phyloP scores from a whole-genome alignment of 257 asterid species.

The Scutellaria baicalensis region DNA sequence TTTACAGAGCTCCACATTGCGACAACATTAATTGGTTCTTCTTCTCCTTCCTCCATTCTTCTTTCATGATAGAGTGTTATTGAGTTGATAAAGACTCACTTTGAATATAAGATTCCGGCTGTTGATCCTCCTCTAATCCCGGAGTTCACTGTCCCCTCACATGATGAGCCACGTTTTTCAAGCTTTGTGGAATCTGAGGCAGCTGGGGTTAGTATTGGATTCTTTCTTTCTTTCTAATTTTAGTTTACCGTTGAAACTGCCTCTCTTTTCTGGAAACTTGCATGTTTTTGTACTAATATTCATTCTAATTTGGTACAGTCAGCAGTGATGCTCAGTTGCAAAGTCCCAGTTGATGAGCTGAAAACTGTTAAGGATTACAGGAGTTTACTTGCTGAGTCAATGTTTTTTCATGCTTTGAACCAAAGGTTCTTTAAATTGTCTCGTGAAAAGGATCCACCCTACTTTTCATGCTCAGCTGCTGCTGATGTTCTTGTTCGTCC shows the following conservation, averaged over 20 bases:
- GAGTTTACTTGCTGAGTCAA: conserved; percentile 82
- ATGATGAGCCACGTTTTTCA: conserved; percentile 78
- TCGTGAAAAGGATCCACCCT: conserved; percentile 82
- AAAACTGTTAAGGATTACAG: conserved; percentile 78
- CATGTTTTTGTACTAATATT: conserved; percentile 7
- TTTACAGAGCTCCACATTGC: background rate
- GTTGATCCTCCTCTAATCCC: conserved; percentile 60
- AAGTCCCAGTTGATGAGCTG: conserved; percentile 65
- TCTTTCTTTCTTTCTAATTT: background rate
- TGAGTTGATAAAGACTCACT: conserved; percentile 78
- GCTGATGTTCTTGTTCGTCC: conserved; percentile 87
- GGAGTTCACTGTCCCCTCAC: conserved; percentile 70
- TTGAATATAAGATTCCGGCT: conserved; percentile 53
- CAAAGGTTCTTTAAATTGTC: conserved; percentile 93
- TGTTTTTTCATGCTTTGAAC: conserved; percentile 93
- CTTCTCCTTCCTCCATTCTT: conserved; percentile 11
- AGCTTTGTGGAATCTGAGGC: conserved; percentile 90
- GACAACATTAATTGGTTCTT: conserved; percentile 12
- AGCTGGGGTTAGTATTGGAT: conserved; percentile 68
- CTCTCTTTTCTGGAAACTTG: conserved; percentile 1
- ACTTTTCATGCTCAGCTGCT: conserved; percentile 89
- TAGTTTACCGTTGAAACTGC: conserved; percentile 1
- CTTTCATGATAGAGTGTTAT: conserved; percentile 59
- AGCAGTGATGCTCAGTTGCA: conserved; percentile 97
- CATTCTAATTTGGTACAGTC: conserved; percentile 50